Base-by-base conservation (phyloP, 2,329 filamentous ascomycete species). In the Sporothrix inflata region DNA sequence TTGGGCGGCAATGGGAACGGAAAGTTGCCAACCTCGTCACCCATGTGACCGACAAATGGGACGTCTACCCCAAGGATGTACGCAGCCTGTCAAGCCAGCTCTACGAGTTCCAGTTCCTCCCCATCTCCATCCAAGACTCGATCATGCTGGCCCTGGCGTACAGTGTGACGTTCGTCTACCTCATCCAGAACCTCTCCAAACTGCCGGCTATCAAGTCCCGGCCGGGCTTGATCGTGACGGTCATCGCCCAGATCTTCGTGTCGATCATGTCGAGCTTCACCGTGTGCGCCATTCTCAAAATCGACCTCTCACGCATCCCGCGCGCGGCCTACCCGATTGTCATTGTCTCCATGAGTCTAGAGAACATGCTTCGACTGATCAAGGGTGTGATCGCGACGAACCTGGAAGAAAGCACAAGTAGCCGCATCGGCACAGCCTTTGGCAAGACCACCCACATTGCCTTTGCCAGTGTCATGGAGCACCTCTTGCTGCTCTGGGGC, bases 231-330 rank as follows among this genome's bases (percentile, higher is more conserved):
- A 89, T 93, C 65, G 80, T 92, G 38, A 91, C 92, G 0, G 89
- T 94, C 60, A 82, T 91, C 73, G 86, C 85, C 0, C 92, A 95
- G 81, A 90, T 92, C 75, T 82, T 87, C 3, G 87, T 92, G 45
- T 92, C 92, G 19, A 90, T 94, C 76, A 85, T 93, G 81, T 92
- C 92, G 4, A 94, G 92, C 79, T 93, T 95, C 77, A 94, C 92
- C 0, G 85, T 95, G 49, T 94, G 92, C 78, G 91, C 91, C 45
- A 85, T 94, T 61, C 86, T 94, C 74, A 90, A 91, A 74, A 88
- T 94, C 77, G 91, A 94, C 77, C 82, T 95, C 2, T 92, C 91
- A 11, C 89, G 88, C 75, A 91, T 95, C 67, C 92, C 92, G 2
- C 86, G 90, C 73, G 90, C 90, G 69, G 89, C 89, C 47, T 95